Evolutionary conservation across 495 filamentous ascomycete genomes (phyloP), one percentile per base, ranked within the genome.

Genomic region (Penicillium arizonense): DNA sequence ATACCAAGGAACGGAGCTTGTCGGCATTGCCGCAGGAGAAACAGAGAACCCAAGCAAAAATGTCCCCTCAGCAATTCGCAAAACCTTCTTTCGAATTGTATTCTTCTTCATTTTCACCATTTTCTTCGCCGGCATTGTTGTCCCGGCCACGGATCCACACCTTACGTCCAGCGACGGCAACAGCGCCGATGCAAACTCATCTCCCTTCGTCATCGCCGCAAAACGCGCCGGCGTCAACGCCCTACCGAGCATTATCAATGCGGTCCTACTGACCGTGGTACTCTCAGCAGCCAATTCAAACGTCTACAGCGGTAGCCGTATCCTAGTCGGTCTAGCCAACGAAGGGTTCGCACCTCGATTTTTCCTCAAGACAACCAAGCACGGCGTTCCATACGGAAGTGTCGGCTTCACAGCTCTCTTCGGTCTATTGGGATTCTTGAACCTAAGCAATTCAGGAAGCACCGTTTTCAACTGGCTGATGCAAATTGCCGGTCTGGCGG

Each of bases 171-270:
- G 28, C 28, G 70, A 63, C 6, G 60, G 58, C 18, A 72, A 72
- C 9, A 76, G 81, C 50, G 85, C 85, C 4, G 81, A 81, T n/a
- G 81, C 47, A 14, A 41, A 50, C n/a, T 26, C 80, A 1, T 82
- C 78, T 18, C 83, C 83, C 2, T 85, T 83, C 47, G 83, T 86
- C 21, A 77, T 83, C 14, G 83, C 81, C 10, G 81, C 84, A 50
- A 56, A 80, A 26, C 70, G 78, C 14, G 81, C 87, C 5, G 75
- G 80, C 13, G 83, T 93, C 53, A 72, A 73, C 23, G 78, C 77
- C 37, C 76, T 91, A 5, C 86, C 84, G 8, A 77, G 81, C 47
- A 81, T 91, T 47, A 86, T 93, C 72, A 93, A 91, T 68, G 88
- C 82, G 10, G 81, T 87, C 13, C 77, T 89, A 24, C 67, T 89